Percentiles rank a stretch among this genome's conserved stretches.
Conservation (phyloP, 257 asterid species). For the Vinca minor region DNA sequence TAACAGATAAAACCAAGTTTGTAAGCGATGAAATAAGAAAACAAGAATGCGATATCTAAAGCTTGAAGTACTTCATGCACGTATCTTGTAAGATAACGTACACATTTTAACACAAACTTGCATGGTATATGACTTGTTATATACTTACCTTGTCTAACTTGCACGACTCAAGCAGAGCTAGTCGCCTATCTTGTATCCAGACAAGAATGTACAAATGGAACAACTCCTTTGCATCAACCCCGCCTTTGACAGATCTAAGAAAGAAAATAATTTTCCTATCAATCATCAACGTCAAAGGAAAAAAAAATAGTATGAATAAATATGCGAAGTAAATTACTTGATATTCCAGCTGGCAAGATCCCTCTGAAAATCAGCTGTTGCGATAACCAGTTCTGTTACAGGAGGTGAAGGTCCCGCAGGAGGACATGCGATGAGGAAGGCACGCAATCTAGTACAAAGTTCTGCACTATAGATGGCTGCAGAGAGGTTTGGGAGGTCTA, state of each 20-base stretch:
- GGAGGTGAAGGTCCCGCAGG: constrained; percentile 46
- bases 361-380: constrained; percentile 48
- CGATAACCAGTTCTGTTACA: constrained; percentile 44
- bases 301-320: not conserved
- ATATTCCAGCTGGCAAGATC: constrained; percentile 47
- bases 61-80: not conserved
- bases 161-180: constrained; percentile 42
- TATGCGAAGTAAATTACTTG: constrained; percentile 19
- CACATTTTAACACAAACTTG: not conserved
- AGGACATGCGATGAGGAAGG: constrained; percentile 53
- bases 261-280: constrained; percentile 6
- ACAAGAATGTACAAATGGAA: constrained; percentile 46
- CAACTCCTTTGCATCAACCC: constrained; percentile 46
- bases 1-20: not conserved
- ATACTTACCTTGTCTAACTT: constrained; percentile 26
- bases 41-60: not conserved
- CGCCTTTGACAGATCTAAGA: constrained; percentile 44
- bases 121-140: not conserved
- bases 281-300: constrained; percentile 1
- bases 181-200: constrained; percentile 49
- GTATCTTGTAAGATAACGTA: not conserved
- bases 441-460: constrained; percentile 45
- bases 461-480: constrained; percentile 50
- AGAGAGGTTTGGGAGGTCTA: constrained; percentile 46
- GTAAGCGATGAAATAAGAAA: not conserved